Percentiles rank a stretch among this genome's conserved stretches.
phyloP scores from a whole-genome alignment of 306 rosid genomes.

The Prosopis cineraria region DNA sequence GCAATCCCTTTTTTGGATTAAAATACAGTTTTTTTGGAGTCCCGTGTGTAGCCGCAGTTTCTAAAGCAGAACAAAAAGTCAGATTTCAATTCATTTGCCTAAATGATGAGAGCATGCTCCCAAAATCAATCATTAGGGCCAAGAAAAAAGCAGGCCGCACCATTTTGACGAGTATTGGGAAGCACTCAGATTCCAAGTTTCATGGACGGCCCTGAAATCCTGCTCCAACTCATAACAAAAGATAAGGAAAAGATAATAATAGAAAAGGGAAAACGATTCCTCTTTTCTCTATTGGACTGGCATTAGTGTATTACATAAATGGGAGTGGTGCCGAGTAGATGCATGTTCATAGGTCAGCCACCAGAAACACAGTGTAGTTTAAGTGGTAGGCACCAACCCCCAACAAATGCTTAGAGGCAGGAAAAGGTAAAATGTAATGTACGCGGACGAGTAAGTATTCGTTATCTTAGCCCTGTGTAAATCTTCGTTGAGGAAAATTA shows the following conservation, averaged over 20 bases:
- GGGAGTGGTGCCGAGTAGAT: slow-evolving; percentile 26
- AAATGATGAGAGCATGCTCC: slow-evolving; percentile 32
- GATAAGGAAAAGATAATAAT: background rate
- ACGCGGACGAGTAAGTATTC: background rate
- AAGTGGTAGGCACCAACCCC: slow-evolving; percentile 10
- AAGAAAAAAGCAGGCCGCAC: slow-evolving; percentile 44
- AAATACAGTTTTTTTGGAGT: background rate
- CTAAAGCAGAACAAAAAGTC: slow-evolving; percentile 12
- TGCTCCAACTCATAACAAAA: background rate
- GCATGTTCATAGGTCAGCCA: slow-evolving; percentile 24
- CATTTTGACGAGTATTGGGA: slow-evolving; percentile 31
- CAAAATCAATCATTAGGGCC: slow-evolving; percentile 35
- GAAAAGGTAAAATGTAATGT: background rate
- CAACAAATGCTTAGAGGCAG: background rate
- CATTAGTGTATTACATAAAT: slow-evolving; percentile 17
- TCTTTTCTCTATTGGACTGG: background rate
- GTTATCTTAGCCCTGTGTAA: background rate
- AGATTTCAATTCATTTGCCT: slow-evolving; percentile 21
- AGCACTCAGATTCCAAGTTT: slow-evolving; percentile 50
- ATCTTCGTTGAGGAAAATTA: background rate
- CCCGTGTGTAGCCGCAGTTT: background rate
- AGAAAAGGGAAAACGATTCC: slow-evolving; percentile 1
- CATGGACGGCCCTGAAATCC: background rate
- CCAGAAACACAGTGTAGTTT: slow-evolving; percentile 11
- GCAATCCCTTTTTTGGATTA: background rate